Evolutionary conservation across 495 filamentous ascomycete genomes (phyloP), one percentile per base, ranked within the genome.

Genomic region (Aspergillus nanangensis): DNA sequence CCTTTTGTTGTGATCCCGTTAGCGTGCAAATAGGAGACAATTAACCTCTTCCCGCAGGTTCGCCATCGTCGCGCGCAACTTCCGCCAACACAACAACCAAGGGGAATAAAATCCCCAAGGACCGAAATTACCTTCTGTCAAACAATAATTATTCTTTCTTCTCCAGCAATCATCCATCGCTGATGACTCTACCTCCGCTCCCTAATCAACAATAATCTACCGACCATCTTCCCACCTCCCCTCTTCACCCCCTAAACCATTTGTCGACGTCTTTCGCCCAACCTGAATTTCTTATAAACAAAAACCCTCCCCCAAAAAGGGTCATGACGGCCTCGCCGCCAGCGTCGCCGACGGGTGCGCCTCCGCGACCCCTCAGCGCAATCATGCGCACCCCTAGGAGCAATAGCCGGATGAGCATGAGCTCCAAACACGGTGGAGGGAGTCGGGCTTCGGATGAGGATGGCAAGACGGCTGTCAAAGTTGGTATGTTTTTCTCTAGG

Each of bases 401-500:
- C 64, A 86, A 75, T 54, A 96, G 91, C 75, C 88, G 93, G 50
- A 75, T 96, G 78, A 96, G 90, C 63, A 83, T 87, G 72, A 81
- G 80, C 59, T 90, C 88, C 63, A 89, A 82, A 66, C 75, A 76
- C 31, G 87, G 84, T 38, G 83, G 80, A 57, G 84, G 87, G 47
- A 96, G 88, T 67, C 79, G 92, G 59, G 86, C 85, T 21, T 95
- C 91, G 2, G 93, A 96, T 60, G 93, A 98, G 56, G 93, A 96
- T 75, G 77, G 78, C 33, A 92, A 86, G 67, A 96, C 93, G 23
- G 87, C 93, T n/a, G 93, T 98, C 62, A 96, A 90, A 95, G 93
- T 98, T 66, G 93, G 93, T 98, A 79, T 61, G 93, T 90, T 23
- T 27, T 13, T 35, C 15, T 10, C 13, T 3, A 8, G 3, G 3